Evolutionary conservation across 1,284 basidiomycete genomes (phyloP).

Genomic region (Fereydounia khargensis): DNA sequence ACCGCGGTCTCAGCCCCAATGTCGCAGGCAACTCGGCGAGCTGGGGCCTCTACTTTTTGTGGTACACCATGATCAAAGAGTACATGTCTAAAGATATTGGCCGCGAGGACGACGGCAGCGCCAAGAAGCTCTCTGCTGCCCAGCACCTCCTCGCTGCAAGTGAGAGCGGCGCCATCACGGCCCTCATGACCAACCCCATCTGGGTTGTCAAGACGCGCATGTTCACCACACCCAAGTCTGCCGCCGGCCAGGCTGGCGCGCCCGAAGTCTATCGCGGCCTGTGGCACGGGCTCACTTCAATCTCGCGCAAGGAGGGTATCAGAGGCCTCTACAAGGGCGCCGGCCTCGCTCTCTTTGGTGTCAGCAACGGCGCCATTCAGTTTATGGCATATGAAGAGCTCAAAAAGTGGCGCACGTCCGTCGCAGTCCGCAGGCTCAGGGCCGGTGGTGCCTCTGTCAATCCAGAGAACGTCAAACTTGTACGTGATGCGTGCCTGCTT

Average conservation of each 20-base stretch:
- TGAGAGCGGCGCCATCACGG: conserved; percentile 87
- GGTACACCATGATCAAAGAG: conserved; percentile 94
- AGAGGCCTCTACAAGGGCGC: conserved; percentile 84
- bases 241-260: background rate
- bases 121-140: conserved; percentile 66
- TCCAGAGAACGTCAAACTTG: conserved; percentile 11
- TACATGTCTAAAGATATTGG: conserved; percentile 33
- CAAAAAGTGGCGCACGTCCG: conserved; percentile 72
- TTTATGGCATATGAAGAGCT: conserved; percentile 96
- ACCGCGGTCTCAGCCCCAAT: conserved; percentile 86
- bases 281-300: conserved; percentile 39
- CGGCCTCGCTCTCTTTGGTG: conserved; percentile 82
- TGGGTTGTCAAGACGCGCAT: conserved; percentile 98
- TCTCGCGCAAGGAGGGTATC: conserved; percentile 65
- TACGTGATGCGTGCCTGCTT: conserved; percentile 1
- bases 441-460: background rate
- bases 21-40: conserved; percentile 93
- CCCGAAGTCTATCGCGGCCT: conserved; percentile 41
- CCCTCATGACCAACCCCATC: conserved; percentile 92
- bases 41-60: conserved; percentile 97
- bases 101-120: background rate
- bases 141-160: conserved; percentile 87
- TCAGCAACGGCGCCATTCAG: conserved; percentile 91
- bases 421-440: conserved; percentile 10
- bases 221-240: conserved; percentile 78